These are phyloP conservation scores for Salix koriyanagi DNA, from an alignment of 345 rosid species.

Conservation along the genomic window DNA sequence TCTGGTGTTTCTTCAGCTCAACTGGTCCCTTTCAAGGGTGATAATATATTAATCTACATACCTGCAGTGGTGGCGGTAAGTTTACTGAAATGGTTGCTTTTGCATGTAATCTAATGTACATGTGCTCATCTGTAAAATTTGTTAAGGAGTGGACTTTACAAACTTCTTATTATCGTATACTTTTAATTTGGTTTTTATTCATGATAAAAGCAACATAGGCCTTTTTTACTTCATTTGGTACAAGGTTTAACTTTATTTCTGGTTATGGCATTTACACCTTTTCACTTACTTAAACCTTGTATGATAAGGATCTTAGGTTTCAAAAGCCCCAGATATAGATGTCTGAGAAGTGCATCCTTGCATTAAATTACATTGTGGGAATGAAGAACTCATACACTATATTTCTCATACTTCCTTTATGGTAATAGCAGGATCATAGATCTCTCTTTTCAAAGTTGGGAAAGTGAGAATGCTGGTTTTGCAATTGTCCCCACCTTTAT, in stretches of 20 bases:
- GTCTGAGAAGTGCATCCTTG: slow-evolving; percentile 1
- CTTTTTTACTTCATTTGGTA: background rate
- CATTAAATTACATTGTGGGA: background rate
- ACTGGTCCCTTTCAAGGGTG: slow-evolving; percentile 56
- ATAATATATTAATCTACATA: slow-evolving; percentile 47
- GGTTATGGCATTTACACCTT: background rate
- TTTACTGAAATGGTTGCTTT: slow-evolving; percentile 7
- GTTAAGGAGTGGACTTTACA: background rate
- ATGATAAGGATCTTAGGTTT: background rate
- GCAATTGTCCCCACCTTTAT: background rate
- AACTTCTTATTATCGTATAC: background rate
- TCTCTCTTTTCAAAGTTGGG: background rate
- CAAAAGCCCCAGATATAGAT: background rate
- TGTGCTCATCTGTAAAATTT: background rate
- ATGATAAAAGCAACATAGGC: background rate
- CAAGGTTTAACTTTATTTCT: background rate
- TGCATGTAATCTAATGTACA: background rate
- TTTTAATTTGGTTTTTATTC: background rate
- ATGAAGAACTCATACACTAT: background rate
- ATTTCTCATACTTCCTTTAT: background rate
- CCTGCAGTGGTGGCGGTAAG: slow-evolving; percentile 93
- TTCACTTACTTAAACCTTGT: background rate
- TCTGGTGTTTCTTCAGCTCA: slow-evolving; percentile 65
- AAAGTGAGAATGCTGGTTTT: background rate
- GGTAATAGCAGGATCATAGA: background rate